These are phyloP conservation scores for Lactuca saligna DNA, from an alignment of 129 eudicot genomes.

Conservation along the genomic window DNA sequence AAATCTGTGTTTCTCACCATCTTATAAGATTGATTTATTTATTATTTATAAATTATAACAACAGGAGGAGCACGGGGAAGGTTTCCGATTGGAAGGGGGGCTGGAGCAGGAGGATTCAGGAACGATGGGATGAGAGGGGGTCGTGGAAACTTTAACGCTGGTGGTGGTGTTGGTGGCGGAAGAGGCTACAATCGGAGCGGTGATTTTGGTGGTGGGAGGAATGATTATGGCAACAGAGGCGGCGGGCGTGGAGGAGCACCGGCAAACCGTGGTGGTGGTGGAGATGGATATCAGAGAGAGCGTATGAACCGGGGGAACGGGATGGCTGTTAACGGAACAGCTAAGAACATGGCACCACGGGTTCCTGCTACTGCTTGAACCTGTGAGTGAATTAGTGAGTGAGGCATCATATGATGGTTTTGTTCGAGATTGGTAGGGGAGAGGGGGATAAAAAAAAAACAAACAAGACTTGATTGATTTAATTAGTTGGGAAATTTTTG, in stretches of 20 bases:
- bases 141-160: constrained; percentile 63
- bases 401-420: background rate
- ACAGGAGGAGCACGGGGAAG: constrained; percentile 58
- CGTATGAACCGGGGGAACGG: constrained; percentile 65
- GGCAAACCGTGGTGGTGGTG: constrained; percentile 48
- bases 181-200: constrained; percentile 51
- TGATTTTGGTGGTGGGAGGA: constrained; percentile 36
- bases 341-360: constrained; percentile 66
- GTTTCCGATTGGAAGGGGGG: constrained; percentile 59
- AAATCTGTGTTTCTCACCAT: too few relatives aligned
- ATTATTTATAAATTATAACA: background rate
- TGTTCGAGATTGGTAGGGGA: constrained; percentile 7
- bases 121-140: constrained; percentile 82
- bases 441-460: background rate
- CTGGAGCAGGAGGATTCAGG: constrained; percentile 44
- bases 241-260: constrained; percentile 62
- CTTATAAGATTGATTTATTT: background rate
- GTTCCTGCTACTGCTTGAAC: constrained; percentile 75
- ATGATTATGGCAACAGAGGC: constrained; percentile 42
- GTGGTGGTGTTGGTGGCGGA: constrained; percentile 38
- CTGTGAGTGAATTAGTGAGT: background rate
- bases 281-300: constrained; percentile 59
- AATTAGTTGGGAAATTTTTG: constrained; percentile 34
- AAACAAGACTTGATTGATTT: constrained; percentile 9
- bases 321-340: constrained; percentile 49